Base-by-base conservation (phyloP, 495 filamentous ascomycete genomes). In the Penicillium bialowiezense region DNA sequence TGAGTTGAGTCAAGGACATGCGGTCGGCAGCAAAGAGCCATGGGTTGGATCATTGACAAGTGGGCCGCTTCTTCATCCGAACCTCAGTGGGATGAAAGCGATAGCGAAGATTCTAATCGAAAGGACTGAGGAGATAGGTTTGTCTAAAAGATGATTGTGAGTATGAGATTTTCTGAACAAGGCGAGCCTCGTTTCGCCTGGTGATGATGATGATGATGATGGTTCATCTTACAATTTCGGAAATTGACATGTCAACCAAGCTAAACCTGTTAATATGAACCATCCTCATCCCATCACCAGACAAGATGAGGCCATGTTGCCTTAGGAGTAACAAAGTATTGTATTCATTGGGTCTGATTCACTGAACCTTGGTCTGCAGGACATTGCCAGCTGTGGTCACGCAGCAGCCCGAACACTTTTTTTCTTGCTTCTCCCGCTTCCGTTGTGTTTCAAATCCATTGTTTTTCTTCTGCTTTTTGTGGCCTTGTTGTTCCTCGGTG, bases 1-100 rank as follows among this genome's bases (percentile, higher is more conserved):
- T 10, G 41, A 56, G 17, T 32, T 50, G 36, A 56, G 71, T 54
- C 46, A 58, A 53, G 53, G 45, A 29, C 70, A 75, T 44, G 69
- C 58, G 7, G 51, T 73, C 21, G 72, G 72, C 1, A 55, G 62
- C 7, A 34, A 51, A 19, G 52, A 60, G 13, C 69, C 71, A 0
- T 75, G 71, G 72, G 61, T 73, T 43, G 57, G 50, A 20, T 66
- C 62, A 0, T 74, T 69, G 44, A 44, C 35, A 21, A 33, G 50
- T 0, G 68, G 62, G 3, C 50, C 54, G 21, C 50, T 64, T 18
- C 65, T 64, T 32, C 68, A 72, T 43, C 69, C 68, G 1, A 56
- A 65, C 23, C 52, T 61, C 2, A 54, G 59, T 20, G 68, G 69
- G 14, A 71, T 65, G 65, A 54, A 54, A 44, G 65, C 59, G 7